These are phyloP conservation scores for Quercus robur DNA, from an alignment of 306 rosid species.

Conservation along the genomic window DNA sequence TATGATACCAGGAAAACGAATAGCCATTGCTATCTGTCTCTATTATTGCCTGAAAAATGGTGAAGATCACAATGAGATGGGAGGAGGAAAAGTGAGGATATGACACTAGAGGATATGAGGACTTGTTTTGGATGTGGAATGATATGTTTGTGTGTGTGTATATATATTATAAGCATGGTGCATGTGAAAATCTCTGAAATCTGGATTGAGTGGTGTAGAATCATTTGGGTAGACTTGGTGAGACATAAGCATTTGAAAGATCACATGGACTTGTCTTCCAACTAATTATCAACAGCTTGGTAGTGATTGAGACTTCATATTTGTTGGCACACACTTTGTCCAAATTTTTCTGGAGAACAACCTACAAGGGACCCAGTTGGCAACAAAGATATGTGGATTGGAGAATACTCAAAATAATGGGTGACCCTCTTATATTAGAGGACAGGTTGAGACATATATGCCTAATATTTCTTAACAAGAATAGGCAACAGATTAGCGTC, in stretches of 20 bases:
- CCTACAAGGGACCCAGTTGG: conserved; percentile 1
- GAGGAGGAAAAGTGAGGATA: not conserved
- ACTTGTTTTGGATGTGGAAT: not conserved
- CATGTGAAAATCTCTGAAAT: not conserved
- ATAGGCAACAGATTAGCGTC: no score
- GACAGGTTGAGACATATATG: no score
- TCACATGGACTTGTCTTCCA: conserved; percentile 30
- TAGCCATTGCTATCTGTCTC: conserved; percentile 8
- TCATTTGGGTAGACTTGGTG: conserved; percentile 7
- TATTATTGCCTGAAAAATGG: not conserved
- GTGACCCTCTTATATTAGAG: no score
- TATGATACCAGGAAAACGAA: conserved; percentile 26
- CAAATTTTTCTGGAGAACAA: conserved; percentile 5
- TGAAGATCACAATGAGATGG: not conserved
- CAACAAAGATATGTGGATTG: not conserved
- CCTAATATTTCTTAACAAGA: no score
- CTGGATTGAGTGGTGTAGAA: conserved; percentile 1
- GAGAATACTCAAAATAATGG: not conserved
- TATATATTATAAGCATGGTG: conserved; percentile 27
- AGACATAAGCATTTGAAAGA: conserved; percentile 11
- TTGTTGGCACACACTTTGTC: not conserved
- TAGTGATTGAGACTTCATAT: conserved; percentile 1
- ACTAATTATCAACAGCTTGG: conserved; percentile 11
- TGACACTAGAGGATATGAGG: not conserved
- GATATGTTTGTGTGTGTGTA: not conserved